Evolutionary conservation across 2,329 filamentous ascomycete genomes (phyloP), one percentile per base, ranked within the genome.

Genomic region (Seiridium unicorne): DNA sequence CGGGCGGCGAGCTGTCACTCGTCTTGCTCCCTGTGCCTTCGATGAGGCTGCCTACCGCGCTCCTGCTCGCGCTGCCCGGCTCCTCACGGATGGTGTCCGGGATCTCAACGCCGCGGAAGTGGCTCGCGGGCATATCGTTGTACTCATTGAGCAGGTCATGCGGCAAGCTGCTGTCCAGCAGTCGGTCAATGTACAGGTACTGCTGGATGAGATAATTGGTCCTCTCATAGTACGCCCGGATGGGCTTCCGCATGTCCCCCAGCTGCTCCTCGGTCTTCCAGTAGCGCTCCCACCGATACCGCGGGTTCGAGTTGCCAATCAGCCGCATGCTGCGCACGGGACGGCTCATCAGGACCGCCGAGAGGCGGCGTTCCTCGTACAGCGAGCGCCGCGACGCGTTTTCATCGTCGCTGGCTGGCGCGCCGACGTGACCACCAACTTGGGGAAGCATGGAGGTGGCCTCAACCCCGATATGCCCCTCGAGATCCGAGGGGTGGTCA

Each of bases 71-170:
- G 35, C 71, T 71, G 26, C 72, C 73, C 1, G 80, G 76, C 70
- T 93, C 89, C 70, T 95, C 92, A n/a, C 81, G 77, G 66, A 95
- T 95, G 9, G 91, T 93, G 38, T 85, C 81, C 1, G 92, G 90
- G 5, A 92, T 83, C 65, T 87, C 84, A 60, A 85, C 70, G 54
- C 79, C 77, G 53, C 79, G 80, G 63, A 85, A 81, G 32, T 81
- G 81, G 44, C 80, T 83, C 26, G 80, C 79, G 48, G 84, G 80
- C 55, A 87, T 79, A 64, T 89, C 80, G 64, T 88, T 88, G 74
- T 97, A 97, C 74, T 97, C 93, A 70, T 96, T 93, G 60, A 98
- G 87, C 49, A 98, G 81, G 68, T 94, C 89, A 70, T 96, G 93
- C 2, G 93, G 93, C n/a, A 97, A 85, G 36, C 92, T 93, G 7